Conservation (phyloP, 805 yeast species). For the Debaryomyces maramus region DNA sequence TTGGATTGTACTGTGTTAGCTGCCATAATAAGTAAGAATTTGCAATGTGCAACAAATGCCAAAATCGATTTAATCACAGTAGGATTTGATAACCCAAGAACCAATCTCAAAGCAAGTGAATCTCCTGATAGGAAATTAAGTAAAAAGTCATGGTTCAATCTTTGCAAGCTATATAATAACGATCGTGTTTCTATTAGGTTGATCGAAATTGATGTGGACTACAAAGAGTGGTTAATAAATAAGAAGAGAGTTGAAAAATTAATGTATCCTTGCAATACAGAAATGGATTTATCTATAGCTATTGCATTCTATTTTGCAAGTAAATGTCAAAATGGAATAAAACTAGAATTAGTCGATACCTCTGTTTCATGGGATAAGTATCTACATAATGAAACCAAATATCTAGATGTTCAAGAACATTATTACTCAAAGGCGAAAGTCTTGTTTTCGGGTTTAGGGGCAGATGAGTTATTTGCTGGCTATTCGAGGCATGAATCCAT, state of each 20-base stretch:
- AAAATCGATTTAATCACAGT: conserved; percentile 81
- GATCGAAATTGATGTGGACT: conserved; percentile 72
- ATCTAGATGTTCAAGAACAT: conserved; percentile 7
- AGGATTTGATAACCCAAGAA: conserved; percentile 88
- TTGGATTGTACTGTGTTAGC: conserved; percentile 87
- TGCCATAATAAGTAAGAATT: conserved; percentile 39
- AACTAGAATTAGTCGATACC: conserved; percentile 11
- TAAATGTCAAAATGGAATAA: conserved; percentile 38
- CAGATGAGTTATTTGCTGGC: conserved; percentile 96
- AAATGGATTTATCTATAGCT: conserved; percentile 95
- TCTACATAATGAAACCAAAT: conserved; percentile 7
- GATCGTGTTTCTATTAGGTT: conserved; percentile 44
- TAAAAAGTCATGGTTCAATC: conserved; percentile 53
- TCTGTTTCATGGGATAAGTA: conserved; percentile 20
- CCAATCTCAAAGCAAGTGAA: conserved; percentile 54
- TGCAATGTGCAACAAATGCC: conserved; percentile 9
- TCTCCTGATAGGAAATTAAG: conserved; percentile 89
- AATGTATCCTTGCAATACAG: conserved; percentile 84
- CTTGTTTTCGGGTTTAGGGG: conserved; percentile 89
- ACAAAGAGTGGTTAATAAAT: conserved; percentile 57
- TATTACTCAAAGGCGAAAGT: conserved; percentile 65
- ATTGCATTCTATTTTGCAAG: conserved; percentile 94
- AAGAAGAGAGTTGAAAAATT: conserved; percentile 55
- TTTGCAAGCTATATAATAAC: conserved; percentile 45
- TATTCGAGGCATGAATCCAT: conserved; percentile 77